phyloP scores from a whole-genome alignment of 768 basidiomycete genomes.

The Mycena epipterygia region DNA sequence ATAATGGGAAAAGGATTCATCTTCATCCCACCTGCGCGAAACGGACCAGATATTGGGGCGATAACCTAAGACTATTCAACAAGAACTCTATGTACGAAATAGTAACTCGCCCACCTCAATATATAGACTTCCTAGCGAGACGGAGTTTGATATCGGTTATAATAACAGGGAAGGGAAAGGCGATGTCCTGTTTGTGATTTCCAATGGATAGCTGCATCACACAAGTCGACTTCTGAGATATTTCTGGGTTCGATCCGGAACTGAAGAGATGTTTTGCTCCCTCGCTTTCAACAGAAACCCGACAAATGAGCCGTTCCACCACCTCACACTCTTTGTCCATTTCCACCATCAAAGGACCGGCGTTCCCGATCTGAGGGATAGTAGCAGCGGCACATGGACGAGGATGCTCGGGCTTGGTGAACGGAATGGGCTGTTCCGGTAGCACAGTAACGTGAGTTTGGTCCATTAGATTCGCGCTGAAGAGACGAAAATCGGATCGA shows the following conservation, averaged over 20 bases:
- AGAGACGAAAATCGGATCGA: constrained; percentile 6
- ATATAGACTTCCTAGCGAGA: constrained; percentile 13
- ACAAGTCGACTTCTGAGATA: constrained; percentile 41
- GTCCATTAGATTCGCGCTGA: constrained; percentile 8
- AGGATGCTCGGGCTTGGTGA: background rate
- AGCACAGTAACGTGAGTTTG: background rate
- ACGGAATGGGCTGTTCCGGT: constrained; percentile 1
- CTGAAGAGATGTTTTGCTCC: constrained; percentile 26
- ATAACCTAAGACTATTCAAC: constrained; percentile 10
- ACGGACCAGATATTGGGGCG: constrained; percentile 28
- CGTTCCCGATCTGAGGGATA: background rate
- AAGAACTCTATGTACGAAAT: constrained; percentile 24
- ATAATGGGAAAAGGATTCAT: constrained; percentile 43
- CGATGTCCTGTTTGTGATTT: constrained; percentile 39
- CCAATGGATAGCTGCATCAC: constrained; percentile 29
- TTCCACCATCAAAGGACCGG: background rate
- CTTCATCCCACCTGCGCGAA: constrained; percentile 43
- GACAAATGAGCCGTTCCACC: background rate
- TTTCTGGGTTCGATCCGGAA: constrained; percentile 28
- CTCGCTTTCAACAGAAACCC: constrained; percentile 33
- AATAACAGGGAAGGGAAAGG: constrained; percentile 2
- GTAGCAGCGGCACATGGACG: background rate
- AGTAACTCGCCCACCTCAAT: constrained; percentile 50
- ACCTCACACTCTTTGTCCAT: constrained; percentile 12
- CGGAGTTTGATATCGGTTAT: background rate